Evolutionary conservation across 768 basidiomycete species (phyloP).

Genomic region (Tricholoma saponaceum): DNA sequence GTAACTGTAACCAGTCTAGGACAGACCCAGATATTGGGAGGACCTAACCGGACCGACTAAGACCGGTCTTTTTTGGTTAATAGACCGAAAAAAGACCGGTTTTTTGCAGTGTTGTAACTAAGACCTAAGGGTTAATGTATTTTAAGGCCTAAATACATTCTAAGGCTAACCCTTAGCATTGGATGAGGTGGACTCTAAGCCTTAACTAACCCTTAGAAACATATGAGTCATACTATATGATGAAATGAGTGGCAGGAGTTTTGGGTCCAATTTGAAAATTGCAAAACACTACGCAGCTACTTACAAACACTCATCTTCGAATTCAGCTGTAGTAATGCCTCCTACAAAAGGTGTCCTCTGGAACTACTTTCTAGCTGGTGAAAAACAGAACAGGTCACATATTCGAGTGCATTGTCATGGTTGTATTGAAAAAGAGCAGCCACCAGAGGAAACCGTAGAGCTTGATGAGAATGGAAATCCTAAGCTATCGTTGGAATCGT

Average conservation of each 20-base stretch:
- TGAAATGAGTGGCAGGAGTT: no score
- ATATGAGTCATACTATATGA: no score
- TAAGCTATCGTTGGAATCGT: constrained; percentile 9
- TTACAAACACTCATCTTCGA: neutral
- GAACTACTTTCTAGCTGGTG: constrained; percentile 16
- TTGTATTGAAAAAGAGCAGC: constrained; percentile 13
- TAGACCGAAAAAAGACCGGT: no score
- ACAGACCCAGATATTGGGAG: no score
- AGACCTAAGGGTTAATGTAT: constrained; percentile 7
- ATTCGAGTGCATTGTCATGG: constrained; percentile 16
- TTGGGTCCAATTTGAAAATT: neutral
- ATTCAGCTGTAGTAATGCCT: constrained; percentile 12
- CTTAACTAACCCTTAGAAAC: constrained; percentile 1
- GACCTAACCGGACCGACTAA: no score
- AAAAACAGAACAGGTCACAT: constrained; percentile 20
- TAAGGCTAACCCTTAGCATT: constrained; percentile 15
- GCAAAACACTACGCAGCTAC: neutral
- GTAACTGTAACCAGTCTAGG: no score
- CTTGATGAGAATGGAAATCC: constrained; percentile 13
- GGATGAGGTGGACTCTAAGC: constrained; percentile 7
- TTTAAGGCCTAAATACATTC: constrained; percentile 11
- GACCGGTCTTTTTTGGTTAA: no score
- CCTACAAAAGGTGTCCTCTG: constrained; percentile 16
- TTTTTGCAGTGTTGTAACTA: constrained; percentile 11
- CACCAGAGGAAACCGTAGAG: constrained; percentile 4